These are phyloP conservation scores for Panaeolus papilionaceus DNA, from an alignment of 768 basidiomycete genomes.

Conservation along the genomic window DNA sequence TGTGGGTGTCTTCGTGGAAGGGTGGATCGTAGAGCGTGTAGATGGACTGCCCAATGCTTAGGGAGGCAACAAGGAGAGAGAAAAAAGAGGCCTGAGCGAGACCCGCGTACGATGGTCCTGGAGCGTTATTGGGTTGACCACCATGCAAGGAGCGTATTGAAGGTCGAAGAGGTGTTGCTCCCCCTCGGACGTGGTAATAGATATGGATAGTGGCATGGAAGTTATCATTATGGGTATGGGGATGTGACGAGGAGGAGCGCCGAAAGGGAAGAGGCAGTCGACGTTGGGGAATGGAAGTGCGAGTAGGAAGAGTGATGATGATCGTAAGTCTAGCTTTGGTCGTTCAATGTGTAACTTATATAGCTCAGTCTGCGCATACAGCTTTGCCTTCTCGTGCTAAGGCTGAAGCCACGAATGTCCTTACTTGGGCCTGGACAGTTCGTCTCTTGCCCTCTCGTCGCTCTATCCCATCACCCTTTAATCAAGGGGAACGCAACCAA, in stretches of 20 bases:
- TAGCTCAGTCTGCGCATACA: slow-evolving; percentile 74
- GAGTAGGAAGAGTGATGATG: slow-evolving; percentile 40
- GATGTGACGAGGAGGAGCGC: slow-evolving; percentile 22
- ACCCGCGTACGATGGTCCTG: slow-evolving; percentile 39
- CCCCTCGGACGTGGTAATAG: slow-evolving; percentile 39
- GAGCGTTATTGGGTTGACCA: slow-evolving; percentile 72
- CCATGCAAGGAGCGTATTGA: slow-evolving; percentile 52
- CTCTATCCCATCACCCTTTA: slow-evolving; percentile 68
- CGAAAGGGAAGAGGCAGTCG: slow-evolving; percentile 29
- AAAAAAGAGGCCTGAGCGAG: slow-evolving; percentile 30
- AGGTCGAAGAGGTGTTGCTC: slow-evolving; percentile 20
- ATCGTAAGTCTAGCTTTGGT: slow-evolving; percentile 40
- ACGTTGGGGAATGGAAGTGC: slow-evolving; percentile 18
- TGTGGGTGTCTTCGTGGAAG: slow-evolving; percentile 61
- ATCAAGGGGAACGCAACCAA: slow-evolving; percentile 79
- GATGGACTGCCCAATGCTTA: slow-evolving; percentile 11
- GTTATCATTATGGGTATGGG: slow-evolving; percentile 22
- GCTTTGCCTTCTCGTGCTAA: slow-evolving; percentile 60
- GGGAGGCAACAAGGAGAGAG: slow-evolving; percentile 15
- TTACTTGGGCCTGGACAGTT: slow-evolving; percentile 86
- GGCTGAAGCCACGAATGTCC: slow-evolving; percentile 73
- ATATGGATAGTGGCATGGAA: slow-evolving; percentile 21
- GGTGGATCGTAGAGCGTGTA: slow-evolving; percentile 62
- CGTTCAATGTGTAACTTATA: background rate
- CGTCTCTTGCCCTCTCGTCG: slow-evolving; percentile 68